Evolutionary conservation across 805 yeast species (phyloP).

Genomic region (Priceomyces melissophilus): DNA sequence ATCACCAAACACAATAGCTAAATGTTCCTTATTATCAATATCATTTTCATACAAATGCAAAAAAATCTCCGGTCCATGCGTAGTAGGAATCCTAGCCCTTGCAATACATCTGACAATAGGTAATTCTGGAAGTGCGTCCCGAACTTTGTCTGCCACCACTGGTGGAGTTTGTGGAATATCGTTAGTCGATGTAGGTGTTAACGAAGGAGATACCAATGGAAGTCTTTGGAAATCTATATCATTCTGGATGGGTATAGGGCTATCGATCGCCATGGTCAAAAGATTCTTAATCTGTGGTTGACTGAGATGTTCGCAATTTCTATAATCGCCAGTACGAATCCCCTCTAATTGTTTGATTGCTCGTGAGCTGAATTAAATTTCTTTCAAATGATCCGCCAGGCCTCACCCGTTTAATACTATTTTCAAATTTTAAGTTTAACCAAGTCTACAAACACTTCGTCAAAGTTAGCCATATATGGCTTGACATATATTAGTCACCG

Average conservation of each 20-base stretch:
- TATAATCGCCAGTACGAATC: no score
- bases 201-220: conserved; percentile 21
- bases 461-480: no score
- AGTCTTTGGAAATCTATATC: conserved; percentile 15
- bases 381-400: no score
- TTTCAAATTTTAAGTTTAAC: no score
- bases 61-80: conserved; percentile 90
- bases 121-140: conserved; percentile 38
- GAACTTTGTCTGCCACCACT: conserved; percentile 19
- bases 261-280: conserved; percentile 5
- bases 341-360: no score
- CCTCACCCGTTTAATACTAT: no score
- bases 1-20: conserved; percentile 96
- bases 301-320: no score
- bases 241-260: conserved; percentile 6
- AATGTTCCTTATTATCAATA: conserved; percentile 86
- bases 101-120: conserved; percentile 87
- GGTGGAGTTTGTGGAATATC: conserved; percentile 13
- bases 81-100: conserved; percentile 94
- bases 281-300: neutral
- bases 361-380: no score
- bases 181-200: conserved; percentile 15
- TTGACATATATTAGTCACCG: no score
- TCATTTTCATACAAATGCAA: conserved; percentile 85
- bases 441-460: no score